Base-by-base conservation (phyloP, 2,329 filamentous ascomycete genomes). In the Talaromyces sp. region DNA sequence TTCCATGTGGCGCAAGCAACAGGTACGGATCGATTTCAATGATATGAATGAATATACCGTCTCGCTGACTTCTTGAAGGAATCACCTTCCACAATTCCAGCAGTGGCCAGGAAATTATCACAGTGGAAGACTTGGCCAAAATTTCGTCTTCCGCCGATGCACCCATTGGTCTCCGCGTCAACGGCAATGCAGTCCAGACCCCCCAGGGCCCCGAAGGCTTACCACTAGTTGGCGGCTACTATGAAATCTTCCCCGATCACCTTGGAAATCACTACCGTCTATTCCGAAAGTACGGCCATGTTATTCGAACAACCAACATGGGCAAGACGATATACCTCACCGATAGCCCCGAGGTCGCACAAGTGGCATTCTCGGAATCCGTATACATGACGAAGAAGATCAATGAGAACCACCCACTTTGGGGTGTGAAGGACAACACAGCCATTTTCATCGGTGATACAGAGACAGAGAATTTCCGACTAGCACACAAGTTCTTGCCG, bases 191-290 rank as follows among this genome's bases (percentile, higher is more conserved):
- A 4, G 40, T 61, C 16, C 56, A 57, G 10, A 50, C 55, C 5
- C 47, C 56, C 20, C 52, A 54, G 2, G 52, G 54, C 2, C 58
- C 58, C 1, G 52, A 42, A 1, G 62, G 58, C 2, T 41, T 73
- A 2, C 70, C 70, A 1, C 48, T 77, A n/a, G 67, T 84, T 3
- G 82, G 82, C 17, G 82, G 77, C 58, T 81, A 77, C 66, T 79
- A 80, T 40, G 80, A 84, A 54, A 66, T 84, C 9, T 85, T 76
- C 59, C 82, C 82, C 0, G 82, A 85, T 56, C 81, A 82, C 53
- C 71, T 85, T 1, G 82, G 82, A 3, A 84, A 84, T 65, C 77
- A 82, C 51, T 75, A 82, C 41, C 74, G 81, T 0, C 69, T 83
- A 1, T 84, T 83, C 47, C 75, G 79, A 1, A 74, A 75, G 33